phyloP scores from a whole-genome alignment of 768 basidiomycete species.

The Boletus coccyginus region DNA sequence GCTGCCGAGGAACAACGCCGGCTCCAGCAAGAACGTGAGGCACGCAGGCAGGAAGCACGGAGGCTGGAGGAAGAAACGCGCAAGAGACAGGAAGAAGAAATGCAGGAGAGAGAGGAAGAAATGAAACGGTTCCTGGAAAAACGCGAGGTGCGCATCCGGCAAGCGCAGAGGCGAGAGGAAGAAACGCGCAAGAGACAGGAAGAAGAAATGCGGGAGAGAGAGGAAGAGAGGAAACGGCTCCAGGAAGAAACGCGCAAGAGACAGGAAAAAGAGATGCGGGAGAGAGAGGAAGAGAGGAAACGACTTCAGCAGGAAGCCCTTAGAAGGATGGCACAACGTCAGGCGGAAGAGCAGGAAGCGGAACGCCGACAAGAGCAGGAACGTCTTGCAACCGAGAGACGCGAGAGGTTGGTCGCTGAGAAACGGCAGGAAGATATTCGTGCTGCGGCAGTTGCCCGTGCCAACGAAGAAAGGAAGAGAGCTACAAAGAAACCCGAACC shows the following conservation, averaged over 20 bases:
- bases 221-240: neutral
- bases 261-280: neutral
- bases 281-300: neutral
- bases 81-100: neutral
- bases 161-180: no score
- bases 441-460: neutral
- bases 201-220: neutral
- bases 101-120: neutral
- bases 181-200: neutral
- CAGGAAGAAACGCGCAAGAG: neutral
- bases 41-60: neutral
- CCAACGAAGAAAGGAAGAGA: no score
- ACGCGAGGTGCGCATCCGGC: no score
- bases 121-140: no score
- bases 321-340: neutral
- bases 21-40: conserved; percentile 12
- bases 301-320: neutral
- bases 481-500: neutral
- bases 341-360: conserved; percentile 28
- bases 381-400: neutral
- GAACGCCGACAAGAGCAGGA: conserved; percentile 2
- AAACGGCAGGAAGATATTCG: neutral
- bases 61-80: neutral
- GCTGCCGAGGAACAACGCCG: neutral
- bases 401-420: neutral